Percentiles rank a stretch among this genome's conserved stretches.
Evolutionary conservation across 1,139 yeast genomes (phyloP).

Genomic region (Yamadazyma siamensis): DNA sequence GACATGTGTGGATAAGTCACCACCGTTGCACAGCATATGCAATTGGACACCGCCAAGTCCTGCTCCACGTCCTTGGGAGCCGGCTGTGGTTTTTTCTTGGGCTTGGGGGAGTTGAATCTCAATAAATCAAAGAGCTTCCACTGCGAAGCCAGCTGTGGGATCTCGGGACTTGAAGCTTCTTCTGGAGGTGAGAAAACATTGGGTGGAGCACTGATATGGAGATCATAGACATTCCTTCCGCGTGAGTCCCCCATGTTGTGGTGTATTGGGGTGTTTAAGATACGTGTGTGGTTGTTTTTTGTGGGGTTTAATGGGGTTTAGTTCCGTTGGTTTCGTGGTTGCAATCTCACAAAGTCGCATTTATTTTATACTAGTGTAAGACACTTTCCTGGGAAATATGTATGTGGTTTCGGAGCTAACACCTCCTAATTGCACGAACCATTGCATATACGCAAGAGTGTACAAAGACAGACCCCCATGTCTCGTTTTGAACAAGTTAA

Average conservation of each 20-base stretch:
- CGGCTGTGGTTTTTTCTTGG: conserved; percentile 5
- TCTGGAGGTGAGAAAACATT: conserved; percentile 1
- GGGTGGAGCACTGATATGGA: conserved; percentile 4
- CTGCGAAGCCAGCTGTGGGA: conserved; percentile 14
- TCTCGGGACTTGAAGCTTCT: conserved; percentile 11
- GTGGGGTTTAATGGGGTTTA: no score
- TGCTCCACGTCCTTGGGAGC: conserved; percentile 6
- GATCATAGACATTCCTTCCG: no score
- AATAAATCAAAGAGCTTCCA: conserved; percentile 24
- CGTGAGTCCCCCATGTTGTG: no score
- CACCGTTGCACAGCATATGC: conserved; percentile 61
- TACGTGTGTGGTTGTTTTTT: no score
- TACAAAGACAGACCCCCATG: conserved; percentile 9
- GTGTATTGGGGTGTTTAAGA: no score
- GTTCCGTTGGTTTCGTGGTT: no score
- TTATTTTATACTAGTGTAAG: no score
- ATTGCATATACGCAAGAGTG: conserved; percentile 15
- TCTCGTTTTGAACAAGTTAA: conserved; percentile 17
- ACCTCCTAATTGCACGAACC: conserved; percentile 15
- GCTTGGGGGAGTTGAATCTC: conserved; percentile 11
- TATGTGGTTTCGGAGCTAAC: conserved; percentile 19
- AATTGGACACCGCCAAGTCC: conserved; percentile 20
- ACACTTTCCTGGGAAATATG: no score
- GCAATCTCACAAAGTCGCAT: no score
- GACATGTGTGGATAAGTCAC: conserved; percentile 47